These are phyloP conservation scores for Polytrichum formosum DNA, from an alignment of 225 moss, liverwort and hornwort species.

Conservation along the genomic window DNA sequence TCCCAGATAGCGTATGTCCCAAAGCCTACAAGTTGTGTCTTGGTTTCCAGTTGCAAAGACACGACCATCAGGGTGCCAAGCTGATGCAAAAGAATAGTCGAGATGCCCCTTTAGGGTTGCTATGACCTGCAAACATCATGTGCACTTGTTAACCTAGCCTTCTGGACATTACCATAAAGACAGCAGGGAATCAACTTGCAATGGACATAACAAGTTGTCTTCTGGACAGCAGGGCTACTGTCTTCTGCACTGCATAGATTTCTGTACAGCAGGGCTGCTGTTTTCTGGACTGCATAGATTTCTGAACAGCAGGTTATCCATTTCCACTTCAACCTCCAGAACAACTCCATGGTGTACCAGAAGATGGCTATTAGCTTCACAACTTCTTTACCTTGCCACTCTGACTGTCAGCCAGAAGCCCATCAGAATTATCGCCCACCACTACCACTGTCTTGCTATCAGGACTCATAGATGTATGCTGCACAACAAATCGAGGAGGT, in stretches of 20 bases:
- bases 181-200: no score
- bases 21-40: slow-evolving; percentile 93
- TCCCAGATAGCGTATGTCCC: slow-evolving; percentile 74
- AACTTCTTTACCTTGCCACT: slow-evolving; percentile 68
- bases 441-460: slow-evolving; percentile 66
- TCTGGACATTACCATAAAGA: no score
- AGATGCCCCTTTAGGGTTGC: slow-evolving; percentile 75
- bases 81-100: slow-evolving; percentile 95
- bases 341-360: no score
- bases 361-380: not conserved
- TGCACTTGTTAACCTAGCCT: not conserved
- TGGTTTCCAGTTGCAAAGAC: slow-evolving; percentile 93
- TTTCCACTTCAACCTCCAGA: not conserved
- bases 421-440: slow-evolving; percentile 87
- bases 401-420: slow-evolving; percentile 77
- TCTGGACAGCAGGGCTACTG: no score
- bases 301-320: no score
- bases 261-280: no score
- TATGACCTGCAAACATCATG: slow-evolving; percentile 50
- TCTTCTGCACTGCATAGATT: no score
- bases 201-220: no score
- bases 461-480: slow-evolving; percentile 61
- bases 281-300: no score
- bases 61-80: slow-evolving; percentile 91
- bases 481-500: slow-evolving; percentile 8